Evolutionary conservation across 2,329 filamentous ascomycete species (phyloP).

Genomic region (Penicillium sp.): DNA sequence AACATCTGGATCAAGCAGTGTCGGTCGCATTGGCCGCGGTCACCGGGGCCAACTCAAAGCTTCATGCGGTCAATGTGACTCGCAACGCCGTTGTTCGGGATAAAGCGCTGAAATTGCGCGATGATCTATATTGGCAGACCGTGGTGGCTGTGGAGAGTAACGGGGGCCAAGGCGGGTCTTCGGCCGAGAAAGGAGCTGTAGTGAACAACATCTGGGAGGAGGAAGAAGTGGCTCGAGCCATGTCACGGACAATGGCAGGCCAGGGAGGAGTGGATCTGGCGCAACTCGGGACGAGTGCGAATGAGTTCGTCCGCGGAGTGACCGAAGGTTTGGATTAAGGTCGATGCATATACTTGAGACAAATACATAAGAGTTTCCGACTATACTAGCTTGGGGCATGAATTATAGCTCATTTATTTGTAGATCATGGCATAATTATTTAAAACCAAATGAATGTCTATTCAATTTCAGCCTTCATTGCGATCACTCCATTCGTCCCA

Average conservation of each 20-base stretch:
- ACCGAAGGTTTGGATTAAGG: conserved; percentile 40
- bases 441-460: background rate
- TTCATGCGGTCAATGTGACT: conserved; percentile 72
- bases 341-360: background rate
- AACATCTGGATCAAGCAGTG: conserved; percentile 62
- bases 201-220: conserved; percentile 66
- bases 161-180: conserved; percentile 54
- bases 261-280: conserved; percentile 45
- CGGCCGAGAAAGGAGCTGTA: conserved; percentile 64
- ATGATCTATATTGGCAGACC: conserved; percentile 71
- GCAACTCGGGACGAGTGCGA: conserved; percentile 43
- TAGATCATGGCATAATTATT: background rate
- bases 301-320: conserved; percentile 45
- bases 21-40: conserved; percentile 54
- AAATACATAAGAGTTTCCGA: background rate
- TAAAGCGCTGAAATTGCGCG: conserved; percentile 64
- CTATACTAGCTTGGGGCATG: background rate
- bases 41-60: conserved; percentile 61
- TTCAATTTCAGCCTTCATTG: conserved; percentile 42
- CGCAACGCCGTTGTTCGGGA: conserved; percentile 79
- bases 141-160: conserved; percentile 60
- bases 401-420: background rate
- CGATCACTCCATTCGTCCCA: conserved; percentile 30
- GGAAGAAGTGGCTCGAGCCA: conserved; percentile 59
- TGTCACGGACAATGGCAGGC: conserved; percentile 77